Evolutionary conservation across 139 green algal species (phyloP), one percentile per base, ranked within the genome.

Genomic region (Ettlia oleoabundans): DNA sequence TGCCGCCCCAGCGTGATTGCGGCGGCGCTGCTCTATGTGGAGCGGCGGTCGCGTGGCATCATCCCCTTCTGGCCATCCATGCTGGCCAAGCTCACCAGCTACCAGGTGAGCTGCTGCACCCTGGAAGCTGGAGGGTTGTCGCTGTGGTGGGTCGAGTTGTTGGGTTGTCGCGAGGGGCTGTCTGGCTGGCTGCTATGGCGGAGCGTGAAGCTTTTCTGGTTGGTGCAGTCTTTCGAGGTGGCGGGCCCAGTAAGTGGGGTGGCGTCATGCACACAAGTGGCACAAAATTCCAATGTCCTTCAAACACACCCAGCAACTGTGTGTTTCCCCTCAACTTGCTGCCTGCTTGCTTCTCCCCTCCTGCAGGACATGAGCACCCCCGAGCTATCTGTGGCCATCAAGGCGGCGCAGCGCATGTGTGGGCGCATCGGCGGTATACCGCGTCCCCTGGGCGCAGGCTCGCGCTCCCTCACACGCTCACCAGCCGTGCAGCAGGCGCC

Each of bases 61-160:
- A 93, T 97, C 62, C 93, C 93, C 32, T 97, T 95, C 82, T 97
- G 93, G 93, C 93, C 93, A 51, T 90, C 88, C 67, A 93, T 93
- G 86, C 87, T 97, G 53, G 91, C 93, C 32, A 95, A 94, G 78
- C 79, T 97, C 13, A 96, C 93, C 19, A 91, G 91, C 4, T 97
- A 96, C 70, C 68, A 86, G n/a, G n/a, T n/a, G n/a, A n/a, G n/a
- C n/a, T n/a, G n/a, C n/a, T n/a, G n/a, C n/a, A n/a, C n/a, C n/a
- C n/a, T n/a, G n/a, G n/a, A n/a, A n/a, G n/a, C n/a, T n/a, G n/a
- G n/a, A n/a, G n/a, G n/a, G n/a, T n/a, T n/a, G n/a, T n/a, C n/a
- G n/a, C n/a, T n/a, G n/a, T n/a, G n/a, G n/a, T n/a, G n/a, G n/a
- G n/a, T n/a, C n/a, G n/a, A n/a, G n/a, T n/a, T n/a, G n/a, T n/a